Evolutionary conservation across 148 eudicot genomes (phyloP).

Genomic region (Camellia granthamiana): DNA sequence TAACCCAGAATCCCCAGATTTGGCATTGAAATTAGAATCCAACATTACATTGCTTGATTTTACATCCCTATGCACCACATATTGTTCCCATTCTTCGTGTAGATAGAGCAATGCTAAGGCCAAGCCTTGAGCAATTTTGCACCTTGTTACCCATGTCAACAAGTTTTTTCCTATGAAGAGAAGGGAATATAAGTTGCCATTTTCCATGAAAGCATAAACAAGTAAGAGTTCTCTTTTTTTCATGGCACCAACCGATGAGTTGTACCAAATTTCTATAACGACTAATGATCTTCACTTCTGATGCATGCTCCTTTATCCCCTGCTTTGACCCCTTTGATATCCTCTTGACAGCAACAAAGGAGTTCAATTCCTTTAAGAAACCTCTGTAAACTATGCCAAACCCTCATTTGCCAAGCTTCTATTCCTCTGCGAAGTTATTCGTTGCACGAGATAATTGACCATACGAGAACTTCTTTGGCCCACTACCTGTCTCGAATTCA

Average conservation of each 20-base stretch:
- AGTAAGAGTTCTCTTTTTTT: conserved; percentile 21
- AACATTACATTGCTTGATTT: conserved; percentile 34
- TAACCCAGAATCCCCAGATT: conserved; percentile 30
- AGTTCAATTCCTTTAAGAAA: conserved; percentile 15
- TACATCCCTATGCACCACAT: conserved; percentile 31
- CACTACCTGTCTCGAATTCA: conserved; percentile 25
- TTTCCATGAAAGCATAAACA: conserved; percentile 30
- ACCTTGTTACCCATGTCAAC: conserved; percentile 26
- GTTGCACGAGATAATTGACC: conserved; percentile 26
- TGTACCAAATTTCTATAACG: conserved; percentile 35
- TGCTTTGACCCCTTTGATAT: conserved; percentile 33
- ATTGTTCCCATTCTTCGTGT: conserved; percentile 34
- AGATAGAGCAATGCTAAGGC: conserved; percentile 32
- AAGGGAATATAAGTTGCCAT: conserved; percentile 24
- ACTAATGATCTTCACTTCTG: conserved; percentile 44
- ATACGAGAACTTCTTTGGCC: conserved; percentile 38
- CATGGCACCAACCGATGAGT: conserved; percentile 36
- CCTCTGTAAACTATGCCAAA: conserved; percentile 43
- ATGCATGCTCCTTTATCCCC: conserved; percentile 33
- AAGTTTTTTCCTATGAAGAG: conserved; percentile 17
- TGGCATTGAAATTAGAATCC: conserved; percentile 25
- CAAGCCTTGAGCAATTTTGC: conserved; percentile 23
- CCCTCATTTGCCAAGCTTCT: conserved; percentile 46
- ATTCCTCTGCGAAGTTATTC: conserved; percentile 24
- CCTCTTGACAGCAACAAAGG: conserved; percentile 34